A percentile compares a stretch with the other conserved stretches of the same genome.
Evolutionary conservation across 164 flowering plant genomes (phyloP).

Genomic region (Magnolia kwangsiensis): DNA sequence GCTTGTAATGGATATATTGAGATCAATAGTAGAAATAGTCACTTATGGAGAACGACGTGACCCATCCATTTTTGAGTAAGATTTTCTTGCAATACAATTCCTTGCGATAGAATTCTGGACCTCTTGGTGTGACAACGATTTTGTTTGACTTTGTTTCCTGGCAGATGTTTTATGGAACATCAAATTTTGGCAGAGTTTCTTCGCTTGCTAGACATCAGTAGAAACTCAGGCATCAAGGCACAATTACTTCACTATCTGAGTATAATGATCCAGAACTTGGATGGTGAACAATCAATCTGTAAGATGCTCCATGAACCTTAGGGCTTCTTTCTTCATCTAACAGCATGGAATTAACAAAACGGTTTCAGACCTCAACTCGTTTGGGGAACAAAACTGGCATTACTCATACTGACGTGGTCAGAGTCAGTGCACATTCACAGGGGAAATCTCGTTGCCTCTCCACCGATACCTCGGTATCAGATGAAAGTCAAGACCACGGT

Average conservation of each 20-base stretch:
- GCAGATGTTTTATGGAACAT: constrained; percentile 69
- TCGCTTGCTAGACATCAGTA: constrained; percentile 48
- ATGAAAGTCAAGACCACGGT: neutral
- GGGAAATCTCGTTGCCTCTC: too few species aligned
- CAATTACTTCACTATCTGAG: constrained; percentile 61
- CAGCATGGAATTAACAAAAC: neutral
- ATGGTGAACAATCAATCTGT: constrained; percentile 64
- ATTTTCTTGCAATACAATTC: neutral
- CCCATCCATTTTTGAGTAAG: constrained; percentile 65
- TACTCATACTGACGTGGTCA: neutral
- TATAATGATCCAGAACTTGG: constrained; percentile 69
- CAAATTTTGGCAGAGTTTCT: constrained; percentile 67
- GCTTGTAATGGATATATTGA: constrained; percentile 46
- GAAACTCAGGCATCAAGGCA: constrained; percentile 48
- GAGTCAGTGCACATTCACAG: too few species aligned
- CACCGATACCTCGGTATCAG: neutral
- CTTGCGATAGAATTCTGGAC: neutral
- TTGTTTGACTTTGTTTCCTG: constrained; percentile 7
- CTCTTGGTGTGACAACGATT: neutral
- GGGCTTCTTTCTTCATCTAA: neutral
- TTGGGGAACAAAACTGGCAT: neutral
- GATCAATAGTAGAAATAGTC: constrained; percentile 62
- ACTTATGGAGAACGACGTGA: constrained; percentile 63
- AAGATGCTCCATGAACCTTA: constrained; percentile 21
- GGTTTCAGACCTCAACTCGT: neutral